These are phyloP conservation scores for Pilatotrama ljubarskyi DNA, from an alignment of 768 basidiomycete genomes.

Conservation along the genomic window DNA sequence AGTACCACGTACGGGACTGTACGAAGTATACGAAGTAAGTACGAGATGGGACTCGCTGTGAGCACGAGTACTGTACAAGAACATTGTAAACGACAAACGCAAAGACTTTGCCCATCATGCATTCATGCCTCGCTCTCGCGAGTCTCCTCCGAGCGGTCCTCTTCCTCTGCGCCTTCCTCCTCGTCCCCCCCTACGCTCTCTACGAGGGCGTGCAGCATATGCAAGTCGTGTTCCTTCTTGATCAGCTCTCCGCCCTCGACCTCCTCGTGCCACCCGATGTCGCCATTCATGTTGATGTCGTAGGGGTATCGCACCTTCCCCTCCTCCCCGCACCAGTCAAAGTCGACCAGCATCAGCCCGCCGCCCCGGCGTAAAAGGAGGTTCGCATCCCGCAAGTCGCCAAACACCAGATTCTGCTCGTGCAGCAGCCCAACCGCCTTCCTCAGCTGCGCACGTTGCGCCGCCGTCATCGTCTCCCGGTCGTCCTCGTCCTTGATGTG, in stretches of 20 bases:
- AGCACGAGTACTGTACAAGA: no score
- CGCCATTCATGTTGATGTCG: slow-evolving; percentile 37
- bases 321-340: slow-evolving; percentile 28
- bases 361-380: slow-evolving; percentile 21
- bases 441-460: slow-evolving; percentile 1
- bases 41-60: no score
- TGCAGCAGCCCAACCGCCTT: slow-evolving; percentile 20
- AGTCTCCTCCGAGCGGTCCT: no score
- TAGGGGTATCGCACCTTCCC: slow-evolving; percentile 21
- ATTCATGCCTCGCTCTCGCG: no score
- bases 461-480: background rate
- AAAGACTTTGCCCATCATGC: no score
- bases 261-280: background rate
- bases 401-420: slow-evolving; percentile 28
- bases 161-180: no score
- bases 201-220: no score
- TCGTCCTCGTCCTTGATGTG: background rate
- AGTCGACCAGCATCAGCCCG: slow-evolving; percentile 25
- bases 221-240: background rate
- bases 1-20: no score
- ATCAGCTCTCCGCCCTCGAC: background rate
- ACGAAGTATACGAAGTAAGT: no score
- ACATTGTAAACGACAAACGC: no score
- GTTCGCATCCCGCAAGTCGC: slow-evolving; percentile 32
- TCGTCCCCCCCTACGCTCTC: no score